Evolutionary conservation across 768 basidiomycete genomes (phyloP).

Genomic region (Amanita pseudoporphyria): DNA sequence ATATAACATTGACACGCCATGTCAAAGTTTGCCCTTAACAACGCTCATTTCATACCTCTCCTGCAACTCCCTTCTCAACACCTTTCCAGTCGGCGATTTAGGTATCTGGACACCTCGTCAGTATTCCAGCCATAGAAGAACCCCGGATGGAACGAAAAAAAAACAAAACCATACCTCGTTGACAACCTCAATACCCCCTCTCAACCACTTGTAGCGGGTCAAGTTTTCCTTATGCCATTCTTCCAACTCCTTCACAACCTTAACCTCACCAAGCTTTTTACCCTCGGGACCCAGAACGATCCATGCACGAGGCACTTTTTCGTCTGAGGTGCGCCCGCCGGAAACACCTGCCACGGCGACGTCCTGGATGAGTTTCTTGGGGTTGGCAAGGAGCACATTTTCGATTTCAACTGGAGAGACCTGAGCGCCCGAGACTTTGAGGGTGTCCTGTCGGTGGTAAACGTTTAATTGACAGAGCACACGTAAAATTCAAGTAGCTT

Average conservation of each 20-base stretch:
- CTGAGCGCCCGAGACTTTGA: conserved; percentile 73
- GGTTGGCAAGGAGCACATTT: conserved; percentile 49
- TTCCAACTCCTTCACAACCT: conserved; percentile 38
- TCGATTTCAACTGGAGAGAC: conserved; percentile 80
- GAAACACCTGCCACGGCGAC: conserved; percentile 66
- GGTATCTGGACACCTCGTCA: conserved; percentile 40
- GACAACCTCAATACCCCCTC: conserved; percentile 63
- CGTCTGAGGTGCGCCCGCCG: conserved; percentile 61
- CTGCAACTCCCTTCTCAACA: conserved; percentile 49
- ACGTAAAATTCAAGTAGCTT: neutral
- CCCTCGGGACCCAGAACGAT: conserved; percentile 55
- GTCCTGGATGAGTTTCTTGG: conserved; percentile 51
- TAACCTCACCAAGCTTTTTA: conserved; percentile 31
- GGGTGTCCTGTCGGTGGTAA: conserved; percentile 48
- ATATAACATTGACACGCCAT: too few relatives aligned
- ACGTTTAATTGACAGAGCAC: neutral
- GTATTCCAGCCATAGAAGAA: conserved; percentile 1
- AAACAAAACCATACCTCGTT: conserved; percentile 34
- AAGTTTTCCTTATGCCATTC: conserved; percentile 52
- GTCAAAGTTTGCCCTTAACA: conserved; percentile 24
- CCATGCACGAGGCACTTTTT: conserved; percentile 74
- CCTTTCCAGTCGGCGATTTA: conserved; percentile 68
- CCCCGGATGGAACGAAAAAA: conserved; percentile 4
- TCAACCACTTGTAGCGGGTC: conserved; percentile 69
- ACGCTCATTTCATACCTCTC: conserved; percentile 40